A percentile compares a stretch with the other conserved stretches of the same genome.
These are phyloP conservation scores for Knoxia roxburghii DNA, from an alignment of 257 asterid genomes.

Conservation along the genomic window DNA sequence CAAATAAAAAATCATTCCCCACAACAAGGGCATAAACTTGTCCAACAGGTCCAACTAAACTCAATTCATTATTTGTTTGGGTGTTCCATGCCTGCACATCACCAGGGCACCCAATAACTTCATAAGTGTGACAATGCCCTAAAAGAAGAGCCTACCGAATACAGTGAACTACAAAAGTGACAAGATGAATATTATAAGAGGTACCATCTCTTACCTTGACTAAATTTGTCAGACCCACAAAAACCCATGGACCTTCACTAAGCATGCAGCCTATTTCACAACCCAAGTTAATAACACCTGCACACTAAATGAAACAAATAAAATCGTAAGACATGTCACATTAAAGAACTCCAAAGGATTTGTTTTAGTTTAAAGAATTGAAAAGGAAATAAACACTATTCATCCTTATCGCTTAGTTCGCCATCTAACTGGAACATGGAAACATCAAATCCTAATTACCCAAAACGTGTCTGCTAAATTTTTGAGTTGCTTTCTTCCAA, in stretches of 20 bases:
- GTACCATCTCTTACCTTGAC: slow-evolving; percentile 59
- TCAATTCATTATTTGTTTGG: slow-evolving; percentile 77
- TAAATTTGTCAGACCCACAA: slow-evolving; percentile 76
- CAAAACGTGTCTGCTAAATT: neutral
- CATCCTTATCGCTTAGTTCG: neutral
- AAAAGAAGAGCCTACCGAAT: neutral
- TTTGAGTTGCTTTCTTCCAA: neutral
- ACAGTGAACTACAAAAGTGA: neutral
- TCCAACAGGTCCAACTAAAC: slow-evolving; percentile 89
- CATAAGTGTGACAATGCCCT: neutral
- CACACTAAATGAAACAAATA: slow-evolving; percentile 41
- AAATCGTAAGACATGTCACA: slow-evolving; percentile 13
- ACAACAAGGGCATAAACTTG: slow-evolving; percentile 90
- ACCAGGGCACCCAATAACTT: slow-evolving; percentile 11
- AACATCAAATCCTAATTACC: neutral
- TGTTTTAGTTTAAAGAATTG: neutral
- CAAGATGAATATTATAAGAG: neutral
- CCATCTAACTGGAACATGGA: neutral
- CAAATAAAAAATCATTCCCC: slow-evolving; percentile 78
- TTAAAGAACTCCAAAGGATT: neutral
- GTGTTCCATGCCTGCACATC: slow-evolving; percentile 85
- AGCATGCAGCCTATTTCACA: slow-evolving; percentile 80
- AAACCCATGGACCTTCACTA: slow-evolving; percentile 98
- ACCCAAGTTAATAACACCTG: slow-evolving; percentile 56
- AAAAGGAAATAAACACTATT: neutral